Evolutionary conservation across 257 asterid genomes (phyloP), one percentile per base, ranked within the genome.

Genomic region (Solanum commersonii): DNA sequence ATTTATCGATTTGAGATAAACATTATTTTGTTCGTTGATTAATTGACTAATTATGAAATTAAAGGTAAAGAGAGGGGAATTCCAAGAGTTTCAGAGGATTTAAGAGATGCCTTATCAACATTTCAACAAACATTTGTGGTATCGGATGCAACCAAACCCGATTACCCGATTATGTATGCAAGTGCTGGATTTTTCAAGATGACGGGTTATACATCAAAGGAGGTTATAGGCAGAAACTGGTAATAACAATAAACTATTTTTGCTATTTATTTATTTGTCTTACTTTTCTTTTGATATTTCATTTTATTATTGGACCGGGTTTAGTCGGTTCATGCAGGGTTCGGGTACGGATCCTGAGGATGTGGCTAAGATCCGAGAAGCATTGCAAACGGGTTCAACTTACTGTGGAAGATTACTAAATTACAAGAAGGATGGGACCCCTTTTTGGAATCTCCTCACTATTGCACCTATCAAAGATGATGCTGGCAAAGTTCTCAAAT

Each of bases 111-210:
- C 16, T 78, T 97, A 31, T 97, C 99, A 1, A 88, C 99, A 83
- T 97, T 97, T 91, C 99, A 97, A 87, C 99, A 97, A 81, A 97
- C 99, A 37, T 97, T 97, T 89, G 99, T 97, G 13, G 99, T 97
- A 37, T 94, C 99, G 27, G 99, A 97, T 91, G 99, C 99, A 6
- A 94, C 95, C 0, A 97, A 97, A 87, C 92, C 95, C 14, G 99
- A 97, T 89, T 87, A 87, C 85, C 99, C 99, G 4, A 97, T 97
- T 18, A 33, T 97, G 96, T 96, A 97, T 87, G 99, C 99, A 44
- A 97, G 99, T 91, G 99, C 99, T 33, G 99, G 99, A 49, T 97
- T 97, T 89, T 96, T 96, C 92, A 97, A 92, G 92, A 97, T 97
- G 99, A 97, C 99, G 11, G 99, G 99, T 14, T 97, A 96, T 92